Evolutionary conservation across 192 early-diverging fungal genomes (phyloP).

Genomic region (Phycomyces nitens): DNA sequence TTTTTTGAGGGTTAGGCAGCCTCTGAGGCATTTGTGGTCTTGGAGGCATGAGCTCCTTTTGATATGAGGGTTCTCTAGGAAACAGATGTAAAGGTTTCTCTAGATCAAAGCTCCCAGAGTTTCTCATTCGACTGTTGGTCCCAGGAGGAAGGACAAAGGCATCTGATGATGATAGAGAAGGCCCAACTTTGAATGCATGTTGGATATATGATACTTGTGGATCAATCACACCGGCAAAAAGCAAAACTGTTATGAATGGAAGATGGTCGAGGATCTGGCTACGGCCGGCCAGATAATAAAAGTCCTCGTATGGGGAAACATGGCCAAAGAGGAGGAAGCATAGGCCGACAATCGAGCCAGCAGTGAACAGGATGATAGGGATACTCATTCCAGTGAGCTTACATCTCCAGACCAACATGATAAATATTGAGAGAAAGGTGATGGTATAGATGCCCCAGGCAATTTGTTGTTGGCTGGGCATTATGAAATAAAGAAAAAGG

Average conservation of each 20-base stretch:
- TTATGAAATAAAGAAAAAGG: too few species aligned
- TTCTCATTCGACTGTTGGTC: too few species aligned
- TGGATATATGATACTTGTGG: constrained; percentile 15
- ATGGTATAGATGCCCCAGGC: constrained; percentile 4
- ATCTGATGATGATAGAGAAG: too few species aligned
- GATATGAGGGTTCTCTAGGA: too few species aligned
- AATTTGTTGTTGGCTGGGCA: constrained; percentile 12
- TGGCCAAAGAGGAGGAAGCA: neutral
- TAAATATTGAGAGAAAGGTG: neutral
- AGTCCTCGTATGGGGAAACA: neutral
- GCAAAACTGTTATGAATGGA: constrained; percentile 1
- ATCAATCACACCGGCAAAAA: constrained; percentile 13
- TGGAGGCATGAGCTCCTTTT: too few species aligned
- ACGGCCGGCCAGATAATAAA: neutral
- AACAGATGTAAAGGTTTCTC: too few species aligned
- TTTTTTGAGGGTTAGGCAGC: too few species aligned
- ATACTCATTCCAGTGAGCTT: neutral
- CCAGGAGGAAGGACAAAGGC: too few species aligned
- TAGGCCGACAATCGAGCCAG: neutral
- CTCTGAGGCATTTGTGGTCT: too few species aligned
- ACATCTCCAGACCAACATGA: constrained; percentile 4
- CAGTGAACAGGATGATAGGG: constrained; percentile 2
- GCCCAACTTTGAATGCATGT: neutral
- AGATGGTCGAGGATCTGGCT: neutral
- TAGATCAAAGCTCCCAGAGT: too few species aligned